Conservation (phyloP, 352 stramenopile genomes). For the Lagenidium sp. region DNA sequence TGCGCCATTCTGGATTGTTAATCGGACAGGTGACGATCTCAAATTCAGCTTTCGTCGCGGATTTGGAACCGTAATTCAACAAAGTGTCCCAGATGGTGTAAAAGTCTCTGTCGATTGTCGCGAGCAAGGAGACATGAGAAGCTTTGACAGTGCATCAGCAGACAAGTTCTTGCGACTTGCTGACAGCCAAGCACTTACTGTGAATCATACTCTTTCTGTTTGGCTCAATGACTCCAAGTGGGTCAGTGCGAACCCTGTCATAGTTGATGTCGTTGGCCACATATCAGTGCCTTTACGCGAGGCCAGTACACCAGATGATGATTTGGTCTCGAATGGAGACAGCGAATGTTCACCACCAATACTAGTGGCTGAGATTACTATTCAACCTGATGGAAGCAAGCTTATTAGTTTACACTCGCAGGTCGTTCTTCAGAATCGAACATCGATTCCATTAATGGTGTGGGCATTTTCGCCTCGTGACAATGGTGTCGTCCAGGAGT, state of each 20-base stretch:
- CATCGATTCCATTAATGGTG: constrained; percentile 79
- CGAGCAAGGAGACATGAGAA: constrained; percentile 82
- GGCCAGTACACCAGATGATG: constrained; percentile 21
- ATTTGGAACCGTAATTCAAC: constrained; percentile 70
- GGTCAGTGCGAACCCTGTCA: constrained; percentile 78
- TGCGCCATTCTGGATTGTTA: constrained; percentile 85
- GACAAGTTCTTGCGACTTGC: constrained; percentile 68
- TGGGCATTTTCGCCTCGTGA: constrained; percentile 84
- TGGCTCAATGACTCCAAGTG: constrained; percentile 83
- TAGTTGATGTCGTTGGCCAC: constrained; percentile 84
- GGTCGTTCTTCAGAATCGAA: constrained; percentile 81
- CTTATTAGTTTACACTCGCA: constrained; percentile 84
- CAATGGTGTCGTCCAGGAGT: constrained; percentile 50
- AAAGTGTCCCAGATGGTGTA: constrained; percentile 47
- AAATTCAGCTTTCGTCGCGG: constrained; percentile 85
- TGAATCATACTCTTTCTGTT: constrained; percentile 84
- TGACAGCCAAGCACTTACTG: constrained; percentile 65
- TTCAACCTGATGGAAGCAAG: constrained; percentile 84
- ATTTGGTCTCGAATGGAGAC: constrained; percentile 21
- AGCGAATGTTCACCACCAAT: constrained; percentile 62
- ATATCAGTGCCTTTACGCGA: constrained; percentile 73
- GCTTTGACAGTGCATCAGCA: constrained; percentile 73
- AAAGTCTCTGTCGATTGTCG: constrained; percentile 80
- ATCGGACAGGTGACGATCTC: constrained; percentile 71
- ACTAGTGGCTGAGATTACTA: constrained; percentile 78